phyloP scores from a whole-genome alignment of 2,329 filamentous ascomycete species.

The Paraphaeosphaeria minitans region DNA sequence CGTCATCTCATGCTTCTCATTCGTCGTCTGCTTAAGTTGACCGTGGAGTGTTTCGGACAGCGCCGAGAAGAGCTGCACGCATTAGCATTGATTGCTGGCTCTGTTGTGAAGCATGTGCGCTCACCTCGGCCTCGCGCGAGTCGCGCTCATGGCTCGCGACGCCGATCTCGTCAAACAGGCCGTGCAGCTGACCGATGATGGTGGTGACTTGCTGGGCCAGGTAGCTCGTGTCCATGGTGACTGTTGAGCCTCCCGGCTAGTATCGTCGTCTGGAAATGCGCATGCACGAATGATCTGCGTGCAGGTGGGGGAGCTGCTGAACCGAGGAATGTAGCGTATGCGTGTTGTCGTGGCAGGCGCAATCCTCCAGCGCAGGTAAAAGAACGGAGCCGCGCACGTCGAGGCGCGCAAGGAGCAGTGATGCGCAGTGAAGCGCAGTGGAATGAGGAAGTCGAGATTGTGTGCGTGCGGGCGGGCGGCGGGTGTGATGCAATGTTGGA shows the following conservation, averaged over 20 bases:
- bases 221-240: constrained; percentile 84
- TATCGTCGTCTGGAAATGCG: constrained; percentile 27
- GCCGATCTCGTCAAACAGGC: constrained; percentile 96
- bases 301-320: constrained; percentile 23
- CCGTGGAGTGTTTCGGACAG: constrained; percentile 90
- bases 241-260: constrained; percentile 41
- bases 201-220: constrained; percentile 93
- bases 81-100: constrained; percentile 17
- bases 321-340: constrained; percentile 28
- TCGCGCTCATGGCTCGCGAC: constrained; percentile 94
- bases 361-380: constrained; percentile 6
- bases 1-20: constrained; percentile 88
- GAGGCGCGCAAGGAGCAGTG: not conserved
- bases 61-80: constrained; percentile 78
- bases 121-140: constrained; percentile 83
- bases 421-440: not conserved
- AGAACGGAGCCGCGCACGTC: constrained; percentile 8
- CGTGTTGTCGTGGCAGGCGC: constrained; percentile 16
- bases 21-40: constrained; percentile 81
- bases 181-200: constrained; percentile 91
- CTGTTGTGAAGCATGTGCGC: constrained; percentile 25
- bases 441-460: constrained; percentile 9
- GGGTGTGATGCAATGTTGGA: constrained; percentile 36
- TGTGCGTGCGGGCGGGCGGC: constrained; percentile 13
- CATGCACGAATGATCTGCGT: constrained; percentile 41